Evolutionary conservation across 805 yeast species (phyloP).

Genomic region (Diddensiella santjacobensis): DNA sequence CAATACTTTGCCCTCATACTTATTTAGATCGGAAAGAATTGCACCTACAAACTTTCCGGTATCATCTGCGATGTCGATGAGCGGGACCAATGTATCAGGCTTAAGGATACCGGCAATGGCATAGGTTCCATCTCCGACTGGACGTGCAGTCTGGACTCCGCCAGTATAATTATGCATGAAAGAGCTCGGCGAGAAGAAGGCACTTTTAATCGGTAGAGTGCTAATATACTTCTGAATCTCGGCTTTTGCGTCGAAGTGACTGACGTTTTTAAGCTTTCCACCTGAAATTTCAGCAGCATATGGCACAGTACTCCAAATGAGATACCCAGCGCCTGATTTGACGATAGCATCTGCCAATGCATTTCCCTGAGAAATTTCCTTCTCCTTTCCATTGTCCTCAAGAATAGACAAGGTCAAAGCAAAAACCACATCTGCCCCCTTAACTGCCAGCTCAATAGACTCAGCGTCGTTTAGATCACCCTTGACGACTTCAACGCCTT

Average conservation of each 20-base stretch:
- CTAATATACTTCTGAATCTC: slow-evolving; percentile 8
- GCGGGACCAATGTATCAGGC: too few species aligned
- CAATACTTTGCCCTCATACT: background rate
- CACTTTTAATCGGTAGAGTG: slow-evolving; percentile 8
- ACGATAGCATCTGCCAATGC: slow-evolving; percentile 10
- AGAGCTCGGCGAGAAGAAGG: slow-evolving; percentile 6
- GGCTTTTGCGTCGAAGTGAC: slow-evolving; percentile 4
- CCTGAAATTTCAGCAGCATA: slow-evolving; percentile 1
- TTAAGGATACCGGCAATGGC: too few species aligned
- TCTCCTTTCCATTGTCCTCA: background rate
- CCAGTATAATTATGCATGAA: slow-evolving; percentile 8
- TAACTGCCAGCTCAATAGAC: slow-evolving; percentile 3
- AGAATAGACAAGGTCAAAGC: slow-evolving; percentile 1
- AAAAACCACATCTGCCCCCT: slow-evolving; percentile 10
- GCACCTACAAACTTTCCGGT: too few species aligned
- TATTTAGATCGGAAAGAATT: too few species aligned
- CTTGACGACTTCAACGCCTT: slow-evolving; percentile 21
- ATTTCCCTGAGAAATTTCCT: slow-evolving; percentile 8
- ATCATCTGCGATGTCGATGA: too few species aligned
- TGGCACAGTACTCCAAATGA: slow-evolving; percentile 4
- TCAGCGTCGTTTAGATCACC: slow-evolving; percentile 11
- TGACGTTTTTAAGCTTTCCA: slow-evolving; percentile 3
- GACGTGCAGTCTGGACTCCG: slow-evolving; percentile 1
- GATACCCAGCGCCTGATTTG: slow-evolving; percentile 4
- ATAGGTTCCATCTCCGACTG: too few species aligned